Evolutionary conservation across 2,329 filamentous ascomycete genomes (phyloP).

Genomic region (Phaeosphaeriaceae sp.): DNA sequence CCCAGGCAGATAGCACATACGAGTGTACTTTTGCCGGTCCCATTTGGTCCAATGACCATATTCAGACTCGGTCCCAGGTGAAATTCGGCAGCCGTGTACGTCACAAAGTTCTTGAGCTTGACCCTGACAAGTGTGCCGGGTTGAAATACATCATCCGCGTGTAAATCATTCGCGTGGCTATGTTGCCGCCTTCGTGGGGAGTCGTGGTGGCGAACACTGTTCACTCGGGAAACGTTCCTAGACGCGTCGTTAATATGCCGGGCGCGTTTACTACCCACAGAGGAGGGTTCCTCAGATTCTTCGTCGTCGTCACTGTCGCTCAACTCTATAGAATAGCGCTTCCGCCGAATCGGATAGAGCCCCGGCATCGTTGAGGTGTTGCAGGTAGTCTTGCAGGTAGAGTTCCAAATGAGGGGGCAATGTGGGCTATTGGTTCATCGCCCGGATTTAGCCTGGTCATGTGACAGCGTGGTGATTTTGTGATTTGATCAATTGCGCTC

Average conservation of each 20-base stretch:
- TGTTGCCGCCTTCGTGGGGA: too few species aligned
- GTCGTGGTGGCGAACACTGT: constrained; percentile 3
- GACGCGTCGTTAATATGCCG: constrained; percentile 41
- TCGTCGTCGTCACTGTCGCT: constrained; percentile 26
- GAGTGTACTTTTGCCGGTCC: constrained; percentile 95
- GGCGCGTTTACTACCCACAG: constrained; percentile 40
- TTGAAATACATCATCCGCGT: constrained; percentile 46
- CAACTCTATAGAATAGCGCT: constrained; percentile 26
- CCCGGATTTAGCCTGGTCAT: constrained; percentile 16
- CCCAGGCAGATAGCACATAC: constrained; percentile 97
- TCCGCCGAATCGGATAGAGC: constrained; percentile 26
- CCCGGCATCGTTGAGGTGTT: constrained; percentile 33
- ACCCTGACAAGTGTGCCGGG: constrained; percentile 90
- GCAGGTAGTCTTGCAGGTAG: neutral
- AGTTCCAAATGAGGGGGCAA: constrained; percentile 5
- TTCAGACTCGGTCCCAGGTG: constrained; percentile 90
- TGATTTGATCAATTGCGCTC: neutral
- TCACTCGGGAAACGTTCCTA: constrained; percentile 11
- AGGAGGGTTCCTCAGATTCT: constrained; percentile 29
- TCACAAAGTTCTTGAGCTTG: constrained; percentile 87
- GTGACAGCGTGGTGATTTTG: constrained; percentile 19
- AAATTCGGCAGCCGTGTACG: constrained; percentile 91
- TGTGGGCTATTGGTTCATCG: neutral
- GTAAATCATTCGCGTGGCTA: constrained; percentile 8
- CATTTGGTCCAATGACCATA: constrained; percentile 99